Conservation (phyloP, 2,329 filamentous ascomycete genomes). For the Alternaria dauci region DNA sequence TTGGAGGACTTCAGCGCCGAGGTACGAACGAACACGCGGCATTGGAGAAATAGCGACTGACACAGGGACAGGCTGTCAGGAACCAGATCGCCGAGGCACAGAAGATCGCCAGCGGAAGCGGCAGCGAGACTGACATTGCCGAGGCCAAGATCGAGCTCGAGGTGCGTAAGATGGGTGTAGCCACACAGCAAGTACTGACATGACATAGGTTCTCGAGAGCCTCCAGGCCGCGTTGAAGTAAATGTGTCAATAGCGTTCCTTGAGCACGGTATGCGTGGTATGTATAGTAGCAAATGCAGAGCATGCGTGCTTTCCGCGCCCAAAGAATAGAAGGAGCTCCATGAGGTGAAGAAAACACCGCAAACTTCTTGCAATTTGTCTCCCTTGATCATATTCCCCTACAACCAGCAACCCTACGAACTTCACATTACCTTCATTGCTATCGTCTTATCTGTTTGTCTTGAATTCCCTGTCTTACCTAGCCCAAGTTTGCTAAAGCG, state of each 20-base stretch:
- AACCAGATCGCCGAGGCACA: slow-evolving; percentile 93
- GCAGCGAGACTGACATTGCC: slow-evolving; percentile 96
- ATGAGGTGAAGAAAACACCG: slow-evolving; percentile 37
- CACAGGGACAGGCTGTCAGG: slow-evolving; percentile 69
- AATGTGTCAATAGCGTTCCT: slow-evolving; percentile 58
- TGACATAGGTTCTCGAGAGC: slow-evolving; percentile 77
- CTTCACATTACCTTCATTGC: slow-evolving; percentile 23
- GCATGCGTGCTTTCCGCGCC: slow-evolving; percentile 39
- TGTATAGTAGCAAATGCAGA: slow-evolving; percentile 19
- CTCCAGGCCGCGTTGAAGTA: slow-evolving; percentile 84
- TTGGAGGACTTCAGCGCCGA: slow-evolving; percentile 97
- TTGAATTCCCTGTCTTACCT: slow-evolving; percentile 6
- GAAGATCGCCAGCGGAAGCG: slow-evolving; percentile 88
- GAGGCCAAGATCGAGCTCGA: slow-evolving; percentile 99
- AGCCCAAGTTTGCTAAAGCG: neutral
- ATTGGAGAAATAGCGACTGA: slow-evolving; percentile 22
- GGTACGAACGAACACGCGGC: slow-evolving; percentile 47
- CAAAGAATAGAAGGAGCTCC: slow-evolving; percentile 48
- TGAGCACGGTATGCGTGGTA: slow-evolving; percentile 28
- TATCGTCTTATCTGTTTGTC: slow-evolving; percentile 20
- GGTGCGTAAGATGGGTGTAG: slow-evolving; percentile 63
- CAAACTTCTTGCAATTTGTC: slow-evolving; percentile 16
- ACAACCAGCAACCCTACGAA: slow-evolving; percentile 23
- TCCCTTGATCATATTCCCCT: slow-evolving; percentile 8
- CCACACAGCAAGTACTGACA: slow-evolving; percentile 47